Percentiles rank a stretch among this genome's conserved stretches.
Conservation (phyloP, 2,329 filamentous ascomycete species). For the Mycosphaerella arachidis region DNA sequence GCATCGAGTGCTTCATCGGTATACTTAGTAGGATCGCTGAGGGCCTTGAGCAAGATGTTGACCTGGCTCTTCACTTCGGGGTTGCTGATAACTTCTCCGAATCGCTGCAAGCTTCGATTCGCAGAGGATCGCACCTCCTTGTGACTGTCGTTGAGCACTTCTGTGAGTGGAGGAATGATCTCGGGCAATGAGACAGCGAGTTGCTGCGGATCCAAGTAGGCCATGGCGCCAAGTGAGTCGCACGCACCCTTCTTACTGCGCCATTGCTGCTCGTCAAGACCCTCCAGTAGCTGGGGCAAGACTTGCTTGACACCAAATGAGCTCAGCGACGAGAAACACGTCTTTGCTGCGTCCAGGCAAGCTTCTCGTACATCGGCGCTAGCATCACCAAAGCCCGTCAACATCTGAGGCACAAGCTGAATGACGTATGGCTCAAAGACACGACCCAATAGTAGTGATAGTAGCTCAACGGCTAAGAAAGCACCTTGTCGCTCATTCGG, state of each 20-base stretch:
- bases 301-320: conserved; percentile 96
- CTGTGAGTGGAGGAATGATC: conserved; percentile 92
- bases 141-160: conserved; percentile 93
- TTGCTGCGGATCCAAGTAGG: conserved; percentile 93
- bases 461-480: conserved; percentile 82
- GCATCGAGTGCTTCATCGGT: conserved; percentile 91
- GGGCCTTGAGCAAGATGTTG: conserved; percentile 84
- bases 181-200: conserved; percentile 87
- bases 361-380: conserved; percentile 88
- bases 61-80: conserved; percentile 94
- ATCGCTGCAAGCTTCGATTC: conserved; percentile 93
- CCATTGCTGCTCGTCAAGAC: conserved; percentile 94
- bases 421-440: conserved; percentile 96
- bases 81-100: conserved; percentile 97
- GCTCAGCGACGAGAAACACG: conserved; percentile 87
- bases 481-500: conserved; percentile 81
- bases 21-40: conserved; percentile 95
- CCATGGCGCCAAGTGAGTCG: conserved; percentile 95
- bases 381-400: conserved; percentile 82
- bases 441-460: conserved; percentile 79
- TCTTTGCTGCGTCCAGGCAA: conserved; percentile 87
- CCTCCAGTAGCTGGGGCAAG: conserved; percentile 82
- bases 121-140: conserved; percentile 91
- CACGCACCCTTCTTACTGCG: conserved; percentile 97
- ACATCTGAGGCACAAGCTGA: conserved; percentile 84